Conservation (phyloP, 2,329 filamentous ascomycete genomes). For the Gremmenia infestans region DNA sequence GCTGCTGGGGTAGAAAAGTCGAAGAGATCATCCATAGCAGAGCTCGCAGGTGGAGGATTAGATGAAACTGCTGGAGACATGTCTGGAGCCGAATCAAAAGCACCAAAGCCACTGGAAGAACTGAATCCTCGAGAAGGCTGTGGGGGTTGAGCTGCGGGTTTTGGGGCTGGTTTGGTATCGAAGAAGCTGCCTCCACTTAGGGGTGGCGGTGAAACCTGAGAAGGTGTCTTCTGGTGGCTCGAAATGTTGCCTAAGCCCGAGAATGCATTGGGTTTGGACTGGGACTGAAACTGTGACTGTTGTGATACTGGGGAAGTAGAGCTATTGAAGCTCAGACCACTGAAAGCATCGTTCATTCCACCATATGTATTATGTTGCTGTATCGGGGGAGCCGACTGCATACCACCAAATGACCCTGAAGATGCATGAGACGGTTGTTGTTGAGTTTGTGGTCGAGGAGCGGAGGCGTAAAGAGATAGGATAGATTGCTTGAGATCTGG, state of each 20-base stretch:
- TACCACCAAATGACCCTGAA: conserved; percentile 61
- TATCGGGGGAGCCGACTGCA: conserved; percentile 49
- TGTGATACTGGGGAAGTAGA: conserved; percentile 41
- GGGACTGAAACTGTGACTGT: conserved; percentile 30
- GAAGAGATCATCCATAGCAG: conserved; percentile 74
- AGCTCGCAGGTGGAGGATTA: conserved; percentile 31
- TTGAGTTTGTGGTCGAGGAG: conserved; percentile 67
- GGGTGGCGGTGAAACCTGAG: conserved; percentile 42
- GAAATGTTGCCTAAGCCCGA: conserved; percentile 40
- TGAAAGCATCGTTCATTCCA: conserved; percentile 74
- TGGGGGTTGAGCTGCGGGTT: conserved; percentile 36
- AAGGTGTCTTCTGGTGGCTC: conserved; percentile 36
- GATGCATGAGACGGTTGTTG: conserved; percentile 50
- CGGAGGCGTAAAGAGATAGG: conserved; percentile 84
- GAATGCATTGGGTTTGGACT: conserved; percentile 43
- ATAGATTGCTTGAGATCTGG: conserved; percentile 98
- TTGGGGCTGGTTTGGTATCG: conserved; percentile 62
- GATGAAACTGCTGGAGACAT: conserved; percentile 38
- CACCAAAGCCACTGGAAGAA: conserved; percentile 57
- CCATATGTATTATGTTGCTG: conserved; percentile 37
- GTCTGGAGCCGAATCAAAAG: conserved; percentile 44
- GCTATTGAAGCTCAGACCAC: conserved; percentile 56
- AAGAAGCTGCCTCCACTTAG: conserved; percentile 73
- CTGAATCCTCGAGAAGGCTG: conserved; percentile 48
- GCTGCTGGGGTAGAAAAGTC: conserved; percentile 59